Conservation (phyloP, 2,329 filamentous ascomycete species). For the Cladophialophora bantiana region DNA sequence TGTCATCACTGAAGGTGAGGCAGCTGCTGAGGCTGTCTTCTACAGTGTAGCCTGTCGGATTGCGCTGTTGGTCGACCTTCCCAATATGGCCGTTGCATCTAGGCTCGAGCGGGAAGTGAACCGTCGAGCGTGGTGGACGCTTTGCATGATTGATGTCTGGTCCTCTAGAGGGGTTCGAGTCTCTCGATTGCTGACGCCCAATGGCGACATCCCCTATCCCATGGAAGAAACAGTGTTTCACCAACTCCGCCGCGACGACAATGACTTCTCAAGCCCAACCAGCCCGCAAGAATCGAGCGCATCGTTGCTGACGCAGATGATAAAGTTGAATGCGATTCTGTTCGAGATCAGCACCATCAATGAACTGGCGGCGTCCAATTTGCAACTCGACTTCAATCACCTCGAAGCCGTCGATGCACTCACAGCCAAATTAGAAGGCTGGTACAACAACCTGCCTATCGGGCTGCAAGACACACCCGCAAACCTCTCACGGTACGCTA, state of each 20-base stretch:
- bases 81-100: conserved; percentile 42
- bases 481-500: conserved; percentile 50
- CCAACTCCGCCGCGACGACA: conserved; percentile 21
- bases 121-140: conserved; percentile 49
- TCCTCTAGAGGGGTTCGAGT: conserved; percentile 48
- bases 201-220: conserved; percentile 45
- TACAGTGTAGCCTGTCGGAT: conserved; percentile 50
- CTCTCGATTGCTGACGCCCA: conserved; percentile 44
- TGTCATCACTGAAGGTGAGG: conserved; percentile 43
- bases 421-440: conserved; percentile 46
- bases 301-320: conserved; percentile 46
- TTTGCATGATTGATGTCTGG: conserved; percentile 54
- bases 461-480: conserved; percentile 49
- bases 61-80: conserved; percentile 48
- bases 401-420: conserved; percentile 42
- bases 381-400: conserved; percentile 13
- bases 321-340: conserved; percentile 50
- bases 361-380: conserved; percentile 42
- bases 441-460: conserved; percentile 47
- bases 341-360: conserved; percentile 52
- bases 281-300: conserved; percentile 24
- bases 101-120: conserved; percentile 49
- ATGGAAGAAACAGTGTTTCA: conserved; percentile 50
- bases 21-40: conserved; percentile 50
- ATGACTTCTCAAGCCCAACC: conserved; percentile 20